Evolutionary conservation across 1,284 basidiomycete genomes (phyloP), one percentile per base, ranked within the genome.

Genomic region (Somion occarium): DNA sequence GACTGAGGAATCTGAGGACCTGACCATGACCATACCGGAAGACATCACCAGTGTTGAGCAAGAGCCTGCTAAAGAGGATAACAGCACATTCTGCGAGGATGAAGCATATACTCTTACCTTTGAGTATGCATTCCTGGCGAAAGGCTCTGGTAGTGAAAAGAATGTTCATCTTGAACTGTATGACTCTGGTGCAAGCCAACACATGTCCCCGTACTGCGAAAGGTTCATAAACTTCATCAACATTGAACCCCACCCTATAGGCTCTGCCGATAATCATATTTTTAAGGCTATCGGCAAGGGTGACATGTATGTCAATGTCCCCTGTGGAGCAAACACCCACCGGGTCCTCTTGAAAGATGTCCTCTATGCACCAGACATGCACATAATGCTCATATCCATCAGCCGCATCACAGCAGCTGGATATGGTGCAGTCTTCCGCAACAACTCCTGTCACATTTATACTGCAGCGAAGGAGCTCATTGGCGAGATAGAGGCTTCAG

Each of bases 111-210:
- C 19, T 15, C 30, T 30, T 38, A 41, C 39, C 18, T 41, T 41
- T 18, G 39, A 41, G 7, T 15, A 15, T 19, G 39, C 39, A 18
- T 41, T 41, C 18, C 39, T 41, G 9, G 39, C 39, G 13, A 41
- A 41, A 18, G 46, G n/a, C 5, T 11, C 25, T 18, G n/a, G 18
- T 11, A 9, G 9, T 15, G 18, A 5, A 5, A 7, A 19, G 5
- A 19, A 41, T 23, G 39, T 30, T 11, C 52, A 60, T 25, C 53
- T 51, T 20, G 62, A 65, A 39, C 58, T 70, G 23, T 66, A 60
- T 48, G 65, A 72, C 56, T 71, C 68, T 24, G 68, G 68, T 12
- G 64, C 68, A 7, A 64, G 64, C 3, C 56, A 60, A 7, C 71
- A 73, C 54, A 69, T 72, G 62, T 61, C 67, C 9, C 65, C 65